A percentile compares a stretch with the other conserved stretches of the same genome.
Evolutionary conservation across 352 stramenopile species (phyloP).

Genomic region (Phytophthora hybrid): DNA sequence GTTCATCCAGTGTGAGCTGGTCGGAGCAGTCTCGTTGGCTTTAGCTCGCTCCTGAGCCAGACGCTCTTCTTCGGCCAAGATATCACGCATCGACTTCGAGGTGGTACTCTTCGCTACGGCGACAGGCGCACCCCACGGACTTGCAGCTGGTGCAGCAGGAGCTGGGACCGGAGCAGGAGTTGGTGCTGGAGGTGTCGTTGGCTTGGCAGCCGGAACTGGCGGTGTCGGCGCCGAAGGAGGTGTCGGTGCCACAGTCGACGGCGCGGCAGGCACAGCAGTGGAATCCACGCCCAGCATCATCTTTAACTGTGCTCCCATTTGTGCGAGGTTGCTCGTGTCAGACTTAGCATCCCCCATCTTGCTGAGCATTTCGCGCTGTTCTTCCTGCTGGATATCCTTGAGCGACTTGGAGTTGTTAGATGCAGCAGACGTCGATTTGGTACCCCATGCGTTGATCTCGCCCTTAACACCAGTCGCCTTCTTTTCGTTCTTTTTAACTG

Average conservation of each 20-base stretch:
- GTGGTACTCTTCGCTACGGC: constrained; percentile 35
- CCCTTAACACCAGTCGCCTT: constrained; percentile 32
- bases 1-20: constrained; percentile 87
- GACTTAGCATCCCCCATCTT: constrained; percentile 52
- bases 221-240: constrained; percentile 7
- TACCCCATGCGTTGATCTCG: constrained; percentile 54
- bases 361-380: constrained; percentile 73
- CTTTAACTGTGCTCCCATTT: constrained; percentile 89
- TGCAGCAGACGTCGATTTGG: constrained; percentile 20
- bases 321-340: constrained; percentile 56
- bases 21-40: constrained; percentile 43
- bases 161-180: constrained; percentile 19
- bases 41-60: constrained; percentile 73
- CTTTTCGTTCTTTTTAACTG: constrained; percentile 44
- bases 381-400: constrained; percentile 87
- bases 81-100: constrained; percentile 80
- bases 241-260: constrained; percentile 5
- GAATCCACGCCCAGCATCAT: constrained; percentile 89
- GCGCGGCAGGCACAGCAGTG: constrained; percentile 8
- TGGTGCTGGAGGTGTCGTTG: constrained; percentile 18
- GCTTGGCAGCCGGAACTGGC: constrained; percentile 5
- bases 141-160: constrained; percentile 36
- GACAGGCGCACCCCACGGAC: constrained; percentile 60
- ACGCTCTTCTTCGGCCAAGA: constrained; percentile 84
- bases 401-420: constrained; percentile 55